These are phyloP conservation scores for Phalaenopsis aphrodite DNA, from an alignment of 106 monocot genomes.

Conservation along the genomic window DNA sequence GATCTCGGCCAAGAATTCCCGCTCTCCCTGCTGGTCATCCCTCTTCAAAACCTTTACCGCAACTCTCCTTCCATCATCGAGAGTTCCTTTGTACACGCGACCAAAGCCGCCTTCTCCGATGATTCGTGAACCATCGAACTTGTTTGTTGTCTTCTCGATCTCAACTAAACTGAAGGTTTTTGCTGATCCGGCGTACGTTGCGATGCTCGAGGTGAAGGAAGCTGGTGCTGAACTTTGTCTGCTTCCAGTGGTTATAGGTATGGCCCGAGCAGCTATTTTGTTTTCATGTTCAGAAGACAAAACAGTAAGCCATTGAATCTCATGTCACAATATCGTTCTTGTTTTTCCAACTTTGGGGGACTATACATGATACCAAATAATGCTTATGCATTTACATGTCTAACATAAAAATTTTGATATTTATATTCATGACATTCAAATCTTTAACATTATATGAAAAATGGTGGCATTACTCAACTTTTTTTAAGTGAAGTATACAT, in stretches of 20 bases:
- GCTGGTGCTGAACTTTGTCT: conserved; percentile 53
- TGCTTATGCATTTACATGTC: no score
- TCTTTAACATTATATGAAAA: no score
- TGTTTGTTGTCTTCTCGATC: conserved; percentile 72
- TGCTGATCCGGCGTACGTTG: conserved; percentile 55
- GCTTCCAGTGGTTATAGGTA: conserved; percentile 34
- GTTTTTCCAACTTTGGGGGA: neutral
- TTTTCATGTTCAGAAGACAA: conserved; percentile 5
- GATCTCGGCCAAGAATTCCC: conserved; percentile 86
- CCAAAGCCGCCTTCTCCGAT: conserved; percentile 98
- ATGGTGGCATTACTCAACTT: no score
- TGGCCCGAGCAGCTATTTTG: conserved; percentile 19
- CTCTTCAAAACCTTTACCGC: conserved; percentile 94
- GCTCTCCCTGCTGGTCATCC: conserved; percentile 74
- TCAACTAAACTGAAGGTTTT: conserved; percentile 62
- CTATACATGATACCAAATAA: no score
- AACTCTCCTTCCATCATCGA: conserved; percentile 67
- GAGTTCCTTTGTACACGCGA: conserved; percentile 60
- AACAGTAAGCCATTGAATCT: neutral
- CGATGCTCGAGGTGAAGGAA: conserved; percentile 68
- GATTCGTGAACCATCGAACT: conserved; percentile 49
- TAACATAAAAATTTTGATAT: no score
- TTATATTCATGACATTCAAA: no score
- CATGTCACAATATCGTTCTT: neutral
- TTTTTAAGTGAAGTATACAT: no score